Conservation (phyloP, 768 basidiomycete genomes). For the Phallus indusiatus region DNA sequence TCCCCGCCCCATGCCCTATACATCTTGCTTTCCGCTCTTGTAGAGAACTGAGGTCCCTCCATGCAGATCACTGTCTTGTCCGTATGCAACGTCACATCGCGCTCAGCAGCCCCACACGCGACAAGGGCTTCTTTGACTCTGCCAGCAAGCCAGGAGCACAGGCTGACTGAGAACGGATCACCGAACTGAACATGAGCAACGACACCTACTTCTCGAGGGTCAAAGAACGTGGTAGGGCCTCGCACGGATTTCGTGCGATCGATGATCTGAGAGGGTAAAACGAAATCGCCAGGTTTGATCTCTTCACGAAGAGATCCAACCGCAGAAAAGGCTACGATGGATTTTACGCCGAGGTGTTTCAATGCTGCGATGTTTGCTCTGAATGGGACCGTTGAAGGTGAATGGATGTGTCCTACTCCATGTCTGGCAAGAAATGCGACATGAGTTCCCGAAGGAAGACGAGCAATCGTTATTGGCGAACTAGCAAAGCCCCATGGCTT, state of each 20-base stretch:
- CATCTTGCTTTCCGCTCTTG: constrained; percentile 93
- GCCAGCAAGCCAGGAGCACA: constrained; percentile 57
- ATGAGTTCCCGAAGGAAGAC: constrained; percentile 70
- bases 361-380: constrained; percentile 95
- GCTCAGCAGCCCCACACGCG: constrained; percentile 31
- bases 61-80: constrained; percentile 88
- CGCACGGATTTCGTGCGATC: constrained; percentile 93
- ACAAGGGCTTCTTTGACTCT: constrained; percentile 56
- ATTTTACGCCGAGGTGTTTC: constrained; percentile 83
- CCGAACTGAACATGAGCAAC: constrained; percentile 94
- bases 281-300: constrained; percentile 82
- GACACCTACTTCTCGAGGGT: constrained; percentile 36
- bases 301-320: constrained; percentile 94
- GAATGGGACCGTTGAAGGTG: constrained; percentile 71
- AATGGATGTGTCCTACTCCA: constrained; percentile 68
- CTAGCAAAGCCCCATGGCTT: constrained; percentile 93
- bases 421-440: constrained; percentile 92
- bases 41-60: constrained; percentile 97
- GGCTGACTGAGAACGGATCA: constrained; percentile 69
- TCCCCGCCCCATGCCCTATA: constrained; percentile 89
- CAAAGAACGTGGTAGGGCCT: constrained; percentile 83
- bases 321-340: constrained; percentile 88
- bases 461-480: constrained; percentile 84
- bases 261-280: constrained; percentile 86
- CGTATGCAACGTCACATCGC: constrained; percentile 60